Percentiles rank a stretch among this genome's conserved stretches.
phyloP scores from a whole-genome alignment of 73 alveolate genomes.

The Tetrahymena malaccensis region DNA sequence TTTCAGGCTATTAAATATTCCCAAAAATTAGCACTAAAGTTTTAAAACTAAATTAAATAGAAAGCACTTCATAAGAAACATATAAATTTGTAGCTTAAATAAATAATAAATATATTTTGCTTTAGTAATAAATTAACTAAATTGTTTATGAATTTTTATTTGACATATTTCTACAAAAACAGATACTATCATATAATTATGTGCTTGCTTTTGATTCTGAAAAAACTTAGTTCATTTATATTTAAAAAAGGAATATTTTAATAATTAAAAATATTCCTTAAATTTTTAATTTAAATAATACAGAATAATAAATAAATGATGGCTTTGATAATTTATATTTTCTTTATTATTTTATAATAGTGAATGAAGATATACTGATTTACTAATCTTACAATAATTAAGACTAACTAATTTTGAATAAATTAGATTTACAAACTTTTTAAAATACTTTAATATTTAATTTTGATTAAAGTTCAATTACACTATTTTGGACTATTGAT shows the following conservation, averaged over 20 bases:
- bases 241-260: too few species aligned
- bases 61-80: neutral
- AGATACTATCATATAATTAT: neutral
- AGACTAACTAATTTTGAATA: too few species aligned
- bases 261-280: neutral
- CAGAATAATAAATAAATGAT: too few species aligned
- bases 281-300: too few species aligned
- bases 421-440: neutral
- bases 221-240: too few species aligned
- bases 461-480: neutral
- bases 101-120: neutral
- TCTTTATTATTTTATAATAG: too few species aligned
- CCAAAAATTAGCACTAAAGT: neutral
- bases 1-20: too few species aligned
- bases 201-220: too few species aligned
- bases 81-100: too few species aligned
- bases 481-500: neutral
- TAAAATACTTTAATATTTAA: neutral
- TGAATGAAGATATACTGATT: neutral
- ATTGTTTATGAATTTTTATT: too few species aligned
- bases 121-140: too few species aligned
- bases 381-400: neutral
- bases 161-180: neutral
- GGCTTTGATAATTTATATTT: neutral
- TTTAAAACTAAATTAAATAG: too few species aligned